phyloP scores from a whole-genome alignment of 179 eudicot species.

The Nepenthes alata region DNA sequence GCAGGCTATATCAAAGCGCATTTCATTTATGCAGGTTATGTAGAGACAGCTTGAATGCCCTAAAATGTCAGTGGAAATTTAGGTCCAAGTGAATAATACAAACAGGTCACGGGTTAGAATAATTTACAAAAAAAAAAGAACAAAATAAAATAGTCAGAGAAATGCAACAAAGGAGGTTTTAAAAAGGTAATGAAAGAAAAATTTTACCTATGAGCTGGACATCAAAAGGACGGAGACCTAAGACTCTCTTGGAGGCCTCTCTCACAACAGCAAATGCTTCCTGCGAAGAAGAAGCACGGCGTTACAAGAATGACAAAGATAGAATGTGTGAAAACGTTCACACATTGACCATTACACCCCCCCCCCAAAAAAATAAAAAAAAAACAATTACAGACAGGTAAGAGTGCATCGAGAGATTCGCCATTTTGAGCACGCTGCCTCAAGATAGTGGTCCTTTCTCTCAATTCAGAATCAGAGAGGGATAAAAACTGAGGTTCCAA shows the following conservation, averaged over 20 bases:
- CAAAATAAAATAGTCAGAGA: background rate
- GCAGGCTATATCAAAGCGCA: no score
- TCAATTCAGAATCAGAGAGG: conserved; percentile 57
- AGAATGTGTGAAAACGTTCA: no score
- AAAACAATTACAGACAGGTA: conserved; percentile 34
- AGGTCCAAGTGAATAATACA: no score
- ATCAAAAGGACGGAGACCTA: conserved; percentile 95
- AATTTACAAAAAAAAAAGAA: no score
- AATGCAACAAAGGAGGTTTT: background rate
- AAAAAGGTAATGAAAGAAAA: background rate
- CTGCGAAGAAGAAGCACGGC: conserved; percentile 17
- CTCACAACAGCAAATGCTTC: conserved; percentile 93
- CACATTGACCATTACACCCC: no score
- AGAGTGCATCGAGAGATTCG: conserved; percentile 59
- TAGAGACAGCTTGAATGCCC: no score
- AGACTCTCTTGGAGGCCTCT: conserved; percentile 90
- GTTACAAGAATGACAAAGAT: no score
- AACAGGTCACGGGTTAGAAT: no score
- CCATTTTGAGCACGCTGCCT: conserved; percentile 54
- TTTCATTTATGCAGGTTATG: no score
- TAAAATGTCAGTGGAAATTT: no score
- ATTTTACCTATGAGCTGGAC: conserved; percentile 73
- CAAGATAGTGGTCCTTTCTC: conserved; percentile 41
- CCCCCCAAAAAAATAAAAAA: no score
- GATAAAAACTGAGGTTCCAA: conserved; percentile 42